Conservation (phyloP, 2,329 filamentous ascomycete species). For the Colletotrichum tamarilloi region DNA sequence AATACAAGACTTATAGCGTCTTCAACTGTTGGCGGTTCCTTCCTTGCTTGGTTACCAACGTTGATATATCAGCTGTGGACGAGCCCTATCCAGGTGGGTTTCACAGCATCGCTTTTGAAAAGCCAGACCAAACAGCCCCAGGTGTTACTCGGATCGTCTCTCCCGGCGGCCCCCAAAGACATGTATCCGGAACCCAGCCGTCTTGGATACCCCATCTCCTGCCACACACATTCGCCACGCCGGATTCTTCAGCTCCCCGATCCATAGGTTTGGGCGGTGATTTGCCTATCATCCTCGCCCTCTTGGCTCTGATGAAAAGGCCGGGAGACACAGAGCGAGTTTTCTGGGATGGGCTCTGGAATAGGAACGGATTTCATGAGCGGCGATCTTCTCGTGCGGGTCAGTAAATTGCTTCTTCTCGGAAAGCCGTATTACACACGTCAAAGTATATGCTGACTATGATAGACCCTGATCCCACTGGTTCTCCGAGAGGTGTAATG, state of each 20-base stretch:
- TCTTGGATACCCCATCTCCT: conserved; percentile 53
- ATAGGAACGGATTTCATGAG: not conserved
- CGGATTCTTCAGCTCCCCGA: not conserved
- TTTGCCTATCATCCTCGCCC: conserved; percentile 50
- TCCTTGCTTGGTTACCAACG: conserved; percentile 4
- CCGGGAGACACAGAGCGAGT: conserved; percentile 11
- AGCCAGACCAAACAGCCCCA: conserved; percentile 13
- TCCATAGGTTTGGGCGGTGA: conserved; percentile 51
- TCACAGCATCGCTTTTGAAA: conserved; percentile 45
- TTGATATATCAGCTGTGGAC: conserved; percentile 20
- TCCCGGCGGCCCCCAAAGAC: conserved; percentile 35
- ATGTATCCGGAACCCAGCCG: conserved; percentile 45
- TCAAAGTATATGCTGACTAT: not conserved
- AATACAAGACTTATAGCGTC: conserved; percentile 20
- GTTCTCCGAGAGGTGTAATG: conserved; percentile 47
- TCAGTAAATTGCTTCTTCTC: not conserved
- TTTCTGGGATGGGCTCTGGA: conserved; percentile 31
- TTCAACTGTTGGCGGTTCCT: conserved; percentile 37
- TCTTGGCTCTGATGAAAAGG: conserved; percentile 49
- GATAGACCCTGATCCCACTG: conserved; percentile 40
- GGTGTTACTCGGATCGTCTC: conserved; percentile 43
- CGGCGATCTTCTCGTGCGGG: not conserved
- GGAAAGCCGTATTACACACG: too few relatives aligned
- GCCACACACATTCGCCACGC: conserved; percentile 45
- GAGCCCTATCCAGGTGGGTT: conserved; percentile 33